Percentiles rank a stretch among this genome's conserved stretches.
phyloP scores from a whole-genome alignment of 345 rosid genomes.

The Eucalyptus erythrocorys region DNA sequence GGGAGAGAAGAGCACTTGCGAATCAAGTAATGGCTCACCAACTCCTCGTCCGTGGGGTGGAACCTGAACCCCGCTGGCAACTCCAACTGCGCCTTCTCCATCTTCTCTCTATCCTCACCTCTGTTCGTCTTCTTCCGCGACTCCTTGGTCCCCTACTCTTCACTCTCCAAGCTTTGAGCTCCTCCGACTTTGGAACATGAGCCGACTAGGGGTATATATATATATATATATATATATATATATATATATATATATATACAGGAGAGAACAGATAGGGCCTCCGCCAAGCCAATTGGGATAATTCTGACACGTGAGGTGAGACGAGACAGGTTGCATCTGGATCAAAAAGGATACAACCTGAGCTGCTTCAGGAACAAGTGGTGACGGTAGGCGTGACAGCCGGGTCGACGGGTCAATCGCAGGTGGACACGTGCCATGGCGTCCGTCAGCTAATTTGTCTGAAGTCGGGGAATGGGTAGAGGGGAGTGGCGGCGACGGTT shows the following conservation, averaged over 20 bases:
- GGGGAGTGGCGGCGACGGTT: background rate
- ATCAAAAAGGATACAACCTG: background rate
- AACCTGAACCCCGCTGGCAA: slow-evolving; percentile 91
- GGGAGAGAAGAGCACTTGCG: slow-evolving; percentile 51
- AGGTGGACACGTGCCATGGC: background rate
- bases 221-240: no score
- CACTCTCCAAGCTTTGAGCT: background rate
- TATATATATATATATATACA: no score
- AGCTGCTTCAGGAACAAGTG: background rate
- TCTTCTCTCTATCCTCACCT: background rate
- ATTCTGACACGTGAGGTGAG: background rate
- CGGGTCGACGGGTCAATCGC: background rate
- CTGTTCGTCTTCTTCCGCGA: background rate
- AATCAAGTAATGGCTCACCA: slow-evolving; percentile 62
- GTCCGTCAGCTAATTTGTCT: background rate
- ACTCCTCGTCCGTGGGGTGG: slow-evolving; percentile 91
- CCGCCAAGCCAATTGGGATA: accelerated
- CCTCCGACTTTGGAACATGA: background rate
- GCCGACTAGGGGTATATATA: background rate
- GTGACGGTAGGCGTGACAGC: background rate
- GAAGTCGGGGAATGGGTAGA: background rate
- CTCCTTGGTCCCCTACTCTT: background rate
- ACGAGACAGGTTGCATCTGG: background rate
- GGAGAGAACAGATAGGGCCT: background rate
- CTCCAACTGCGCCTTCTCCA: slow-evolving; percentile 18